Percentiles rank a stretch among this genome's conserved stretches.
phyloP scores from a whole-genome alignment of 495 filamentous ascomycete species.

The Neurospora terricola region DNA sequence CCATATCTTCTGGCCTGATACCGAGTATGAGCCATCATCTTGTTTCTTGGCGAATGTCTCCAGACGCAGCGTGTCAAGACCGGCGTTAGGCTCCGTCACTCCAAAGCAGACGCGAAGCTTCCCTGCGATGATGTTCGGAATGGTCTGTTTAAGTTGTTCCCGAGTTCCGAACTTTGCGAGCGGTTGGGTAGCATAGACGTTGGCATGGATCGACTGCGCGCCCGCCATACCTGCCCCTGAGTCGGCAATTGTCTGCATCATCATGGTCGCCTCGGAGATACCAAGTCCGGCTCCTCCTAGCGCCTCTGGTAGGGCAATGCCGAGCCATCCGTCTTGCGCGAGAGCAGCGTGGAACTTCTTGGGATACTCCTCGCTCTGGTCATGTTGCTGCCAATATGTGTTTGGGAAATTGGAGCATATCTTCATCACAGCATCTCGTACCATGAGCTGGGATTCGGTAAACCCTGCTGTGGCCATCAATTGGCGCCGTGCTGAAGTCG shows the following conservation, averaged over 20 bases:
- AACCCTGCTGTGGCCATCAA: constrained; percentile 69
- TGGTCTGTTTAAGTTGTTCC: constrained; percentile 48
- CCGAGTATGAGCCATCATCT: constrained; percentile 43
- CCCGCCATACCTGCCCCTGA: constrained; percentile 70
- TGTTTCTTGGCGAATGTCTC: constrained; percentile 47
- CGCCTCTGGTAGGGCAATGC: constrained; percentile 63
- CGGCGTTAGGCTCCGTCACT: constrained; percentile 51
- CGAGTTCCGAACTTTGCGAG: constrained; percentile 57
- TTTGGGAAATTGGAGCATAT: constrained; percentile 57
- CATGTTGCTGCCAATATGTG: constrained; percentile 61
- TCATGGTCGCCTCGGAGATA: constrained; percentile 75
- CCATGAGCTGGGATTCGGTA: constrained; percentile 58
- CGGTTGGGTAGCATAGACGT: constrained; percentile 70
- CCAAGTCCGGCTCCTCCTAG: constrained; percentile 66
- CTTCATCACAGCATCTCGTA: constrained; percentile 57
- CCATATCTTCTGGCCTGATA: constrained; percentile 76
- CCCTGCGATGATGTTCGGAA: constrained; percentile 60
- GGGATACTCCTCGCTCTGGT: constrained; percentile 58
- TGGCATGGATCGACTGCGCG: constrained; percentile 64
- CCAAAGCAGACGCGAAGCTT: constrained; percentile 64
- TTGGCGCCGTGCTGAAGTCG: constrained; percentile 13
- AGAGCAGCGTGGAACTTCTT: constrained; percentile 63
- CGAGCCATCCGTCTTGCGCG: constrained; percentile 75
- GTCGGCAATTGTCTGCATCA: constrained; percentile 75
- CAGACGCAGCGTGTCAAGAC: constrained; percentile 62